Conservation (phyloP, 2,329 filamentous ascomycete species). For the Cercospora sp. region DNA sequence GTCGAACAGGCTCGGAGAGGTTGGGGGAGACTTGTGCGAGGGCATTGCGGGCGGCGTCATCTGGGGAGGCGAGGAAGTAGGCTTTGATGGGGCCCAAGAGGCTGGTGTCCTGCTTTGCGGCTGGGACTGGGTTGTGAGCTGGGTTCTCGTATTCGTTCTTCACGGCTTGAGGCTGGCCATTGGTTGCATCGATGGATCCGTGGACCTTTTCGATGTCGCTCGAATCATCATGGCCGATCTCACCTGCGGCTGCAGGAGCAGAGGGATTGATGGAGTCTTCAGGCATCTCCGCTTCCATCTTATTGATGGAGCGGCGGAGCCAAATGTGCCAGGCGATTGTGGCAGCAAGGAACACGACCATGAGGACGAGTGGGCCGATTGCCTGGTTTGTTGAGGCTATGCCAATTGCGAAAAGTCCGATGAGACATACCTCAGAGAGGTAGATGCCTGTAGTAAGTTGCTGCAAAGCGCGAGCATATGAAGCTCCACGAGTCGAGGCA, state of each 20-base stretch:
- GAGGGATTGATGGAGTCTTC: slow-evolving; percentile 21
- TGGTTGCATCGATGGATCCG: slow-evolving; percentile 14
- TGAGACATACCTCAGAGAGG: slow-evolving; percentile 47
- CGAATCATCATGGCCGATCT: not conserved
- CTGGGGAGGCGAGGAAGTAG: slow-evolving; percentile 26
- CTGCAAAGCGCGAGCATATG: slow-evolving; percentile 46
- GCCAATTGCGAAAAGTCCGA: slow-evolving; percentile 48
- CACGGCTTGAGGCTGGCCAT: not conserved
- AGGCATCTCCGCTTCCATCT: slow-evolving; percentile 37
- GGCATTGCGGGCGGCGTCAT: slow-evolving; percentile 30
- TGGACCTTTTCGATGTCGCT: slow-evolving; percentile 10
- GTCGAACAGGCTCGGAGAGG: slow-evolving; percentile 35
- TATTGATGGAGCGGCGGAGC: slow-evolving; percentile 37
- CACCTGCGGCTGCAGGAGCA: not conserved
- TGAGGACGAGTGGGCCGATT: slow-evolving; percentile 45
- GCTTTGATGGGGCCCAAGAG: slow-evolving; percentile 27
- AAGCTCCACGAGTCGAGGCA: slow-evolving; percentile 47
- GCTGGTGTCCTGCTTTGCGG: slow-evolving; percentile 12
- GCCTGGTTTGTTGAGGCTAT: slow-evolving; percentile 34
- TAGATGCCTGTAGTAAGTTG: slow-evolving; percentile 50
- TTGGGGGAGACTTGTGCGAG: slow-evolving; percentile 37
- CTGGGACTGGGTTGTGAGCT: not conserved
- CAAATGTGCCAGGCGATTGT: slow-evolving; percentile 46
- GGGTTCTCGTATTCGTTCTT: not conserved
- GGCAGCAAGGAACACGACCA: slow-evolving; percentile 42